These are phyloP conservation scores for Pluteus cervinus DNA, from an alignment of 768 basidiomycete genomes.

Conservation along the genomic window DNA sequence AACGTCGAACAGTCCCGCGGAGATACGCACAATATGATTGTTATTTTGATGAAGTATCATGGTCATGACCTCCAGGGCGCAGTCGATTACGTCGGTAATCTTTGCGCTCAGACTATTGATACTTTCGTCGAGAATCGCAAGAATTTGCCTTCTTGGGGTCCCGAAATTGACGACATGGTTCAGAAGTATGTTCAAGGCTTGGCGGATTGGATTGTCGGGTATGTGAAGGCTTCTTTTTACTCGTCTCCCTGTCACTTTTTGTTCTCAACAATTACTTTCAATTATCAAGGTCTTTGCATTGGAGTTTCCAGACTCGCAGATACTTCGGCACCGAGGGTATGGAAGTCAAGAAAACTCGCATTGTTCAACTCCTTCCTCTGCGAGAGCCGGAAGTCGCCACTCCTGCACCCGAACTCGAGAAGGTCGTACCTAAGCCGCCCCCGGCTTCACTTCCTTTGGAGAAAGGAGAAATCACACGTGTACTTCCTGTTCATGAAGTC, in stretches of 20 bases:
- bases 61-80: slow-evolving; percentile 55
- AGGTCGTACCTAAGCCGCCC: slow-evolving; percentile 1
- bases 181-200: slow-evolving; percentile 54
- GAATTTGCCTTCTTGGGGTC: slow-evolving; percentile 56
- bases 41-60: slow-evolving; percentile 60
- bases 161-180: slow-evolving; percentile 54
- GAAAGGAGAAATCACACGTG: no score
- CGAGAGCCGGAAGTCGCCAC: slow-evolving; percentile 6
- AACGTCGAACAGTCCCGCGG: slow-evolving; percentile 68
- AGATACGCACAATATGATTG: slow-evolving; percentile 68
- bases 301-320: slow-evolving; percentile 65
- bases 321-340: slow-evolving; percentile 60
- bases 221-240: no score
- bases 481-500: no score
- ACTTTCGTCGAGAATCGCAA: slow-evolving; percentile 41
- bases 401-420: neutral
- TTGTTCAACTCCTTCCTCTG: slow-evolving; percentile 45
- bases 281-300: slow-evolving; percentile 45
- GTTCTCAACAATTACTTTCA: slow-evolving; percentile 4
- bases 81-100: slow-evolving; percentile 55
- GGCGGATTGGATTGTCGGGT: slow-evolving; percentile 68
- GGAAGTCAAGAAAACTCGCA: slow-evolving; percentile 46
- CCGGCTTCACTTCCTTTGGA: no score
- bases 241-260: slow-evolving; percentile 8
- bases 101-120: slow-evolving; percentile 51